Base-by-base conservation (phyloP, 306 rosid species). In the Glycine latifolia region DNA sequence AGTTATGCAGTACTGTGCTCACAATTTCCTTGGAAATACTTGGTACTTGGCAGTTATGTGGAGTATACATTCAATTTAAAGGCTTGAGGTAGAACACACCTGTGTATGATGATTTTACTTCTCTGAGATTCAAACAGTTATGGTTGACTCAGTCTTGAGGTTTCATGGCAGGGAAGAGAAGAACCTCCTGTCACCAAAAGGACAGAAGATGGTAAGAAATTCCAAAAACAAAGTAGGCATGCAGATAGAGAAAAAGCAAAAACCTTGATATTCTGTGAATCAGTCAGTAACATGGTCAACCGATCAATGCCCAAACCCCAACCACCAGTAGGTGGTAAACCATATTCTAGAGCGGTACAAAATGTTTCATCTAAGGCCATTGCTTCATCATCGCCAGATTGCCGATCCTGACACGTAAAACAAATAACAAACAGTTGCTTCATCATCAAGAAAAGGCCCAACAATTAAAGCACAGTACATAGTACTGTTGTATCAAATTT, bases 261-360 rank as follows among this genome's bases (percentile, higher is more conserved):
- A 67, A 91, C 98, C 97, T 95, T 95, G n/a, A 95, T 93, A 84
- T 95, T 95, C 82, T 89, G 97, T 0, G 99, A 93, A 82, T 95
- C 99, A 0, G 97, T 91, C 31, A 95, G 63, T 77, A 90, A 77
- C 99, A 95, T 95, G 55, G 93, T 60, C 55, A 95, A 80, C 75
- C 99, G 87, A 66, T 95, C 99, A 79, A 93, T 77, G n/a, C 99
- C 99, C 92, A 93, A 48, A 75, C 99, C 99, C 99, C 97, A 95
- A 71, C 99, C 99, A 71, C 90, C 95, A 35, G 97, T 93, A 60
- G 99, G 99, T 8, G 99, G 99, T 83, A 95, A 82, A n/a, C 99
- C 98, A 71, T 95, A 93, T 86, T 95, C 99, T 39, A 95, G 90
- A 68, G 97, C 97, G 0, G 87, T 91, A 81, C 97, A 91, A 79